A percentile compares a stretch with the other conserved stretches of the same genome.
Evolutionary conservation across 164 flowering plant genomes (phyloP).

Genomic region (Piper betle): DNA sequence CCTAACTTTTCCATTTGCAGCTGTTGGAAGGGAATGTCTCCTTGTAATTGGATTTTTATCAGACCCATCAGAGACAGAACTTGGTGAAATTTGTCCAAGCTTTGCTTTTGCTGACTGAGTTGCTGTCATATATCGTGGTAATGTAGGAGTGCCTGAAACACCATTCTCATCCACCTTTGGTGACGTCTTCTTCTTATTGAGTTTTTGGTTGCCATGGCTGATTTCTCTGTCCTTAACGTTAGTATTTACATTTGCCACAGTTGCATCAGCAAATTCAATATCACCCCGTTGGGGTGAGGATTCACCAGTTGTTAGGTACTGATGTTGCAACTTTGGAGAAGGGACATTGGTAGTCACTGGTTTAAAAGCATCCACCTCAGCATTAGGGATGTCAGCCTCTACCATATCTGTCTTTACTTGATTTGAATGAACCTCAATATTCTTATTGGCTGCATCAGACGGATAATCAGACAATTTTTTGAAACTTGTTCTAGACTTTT

Average conservation of each 20-base stretch:
- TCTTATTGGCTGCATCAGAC: conserved; percentile 14
- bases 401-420: conserved; percentile 23
- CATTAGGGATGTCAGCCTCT: neutral
- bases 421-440: conserved; percentile 10
- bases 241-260: conserved; percentile 23
- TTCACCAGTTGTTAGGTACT: conserved; percentile 15
- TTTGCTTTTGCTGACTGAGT: conserved; percentile 82
- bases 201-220: conserved; percentile 35
- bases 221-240: conserved; percentile 33
- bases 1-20: conserved; percentile 35
- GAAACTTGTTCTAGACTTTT: conserved; percentile 30
- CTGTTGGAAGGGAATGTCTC: conserved; percentile 62
- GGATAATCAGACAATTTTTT: conserved; percentile 17
- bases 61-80: conserved; percentile 26
- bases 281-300: conserved; percentile 23
- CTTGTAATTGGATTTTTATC: conserved; percentile 40
- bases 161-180: conserved; percentile 71
- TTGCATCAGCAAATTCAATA: conserved; percentile 23
- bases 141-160: conserved; percentile 35
- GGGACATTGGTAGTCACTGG: conserved; percentile 8
- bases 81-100: conserved; percentile 49
- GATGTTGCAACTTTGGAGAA: conserved; percentile 7
- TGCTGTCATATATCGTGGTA: conserved; percentile 87
- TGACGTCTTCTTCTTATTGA: conserved; percentile 30
- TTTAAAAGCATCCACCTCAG: conserved; percentile 7